Percentiles rank a stretch among this genome's conserved stretches.
phyloP scores from a whole-genome alignment of 1,139 yeast species.

The Geotrichum bryndzae region DNA sequence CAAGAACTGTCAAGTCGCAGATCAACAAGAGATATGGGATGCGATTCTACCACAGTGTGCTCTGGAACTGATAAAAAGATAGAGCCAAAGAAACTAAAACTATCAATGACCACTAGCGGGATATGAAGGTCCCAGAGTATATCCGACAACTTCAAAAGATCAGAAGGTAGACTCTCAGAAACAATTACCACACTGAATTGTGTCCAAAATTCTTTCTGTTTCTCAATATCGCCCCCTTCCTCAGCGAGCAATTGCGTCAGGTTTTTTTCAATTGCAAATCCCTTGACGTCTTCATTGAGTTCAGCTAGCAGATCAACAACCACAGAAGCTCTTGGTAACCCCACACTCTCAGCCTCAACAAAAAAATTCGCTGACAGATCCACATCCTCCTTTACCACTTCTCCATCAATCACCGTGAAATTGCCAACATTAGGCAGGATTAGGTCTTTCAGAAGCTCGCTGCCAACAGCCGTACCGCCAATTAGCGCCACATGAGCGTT shows the following conservation, averaged over 20 bases:
- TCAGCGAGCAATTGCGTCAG: neutral
- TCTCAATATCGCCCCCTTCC: neutral
- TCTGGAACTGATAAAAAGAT: slow-evolving; percentile 50
- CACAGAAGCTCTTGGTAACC: slow-evolving; percentile 39
- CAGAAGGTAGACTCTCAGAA: slow-evolving; percentile 31
- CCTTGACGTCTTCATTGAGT: slow-evolving; percentile 55
- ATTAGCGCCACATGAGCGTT: slow-evolving; percentile 56
- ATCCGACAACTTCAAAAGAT: slow-evolving; percentile 34
- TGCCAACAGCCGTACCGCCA: slow-evolving; percentile 53
- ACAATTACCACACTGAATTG: slow-evolving; percentile 51
- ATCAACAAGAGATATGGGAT: slow-evolving; percentile 60
- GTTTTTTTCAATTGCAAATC: slow-evolving; percentile 32
- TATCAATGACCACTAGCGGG: slow-evolving; percentile 49
- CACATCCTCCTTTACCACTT: slow-evolving; percentile 36
- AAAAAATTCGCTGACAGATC: slow-evolving; percentile 62
- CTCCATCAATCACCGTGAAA: slow-evolving; percentile 53
- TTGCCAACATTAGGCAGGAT: slow-evolving; percentile 74
- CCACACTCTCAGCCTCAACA: slow-evolving; percentile 44
- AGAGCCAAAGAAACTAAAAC: slow-evolving; percentile 66
- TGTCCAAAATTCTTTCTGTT: slow-evolving; percentile 39
- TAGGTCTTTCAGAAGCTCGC: slow-evolving; percentile 72
- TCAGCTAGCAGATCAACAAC: slow-evolving; percentile 45
- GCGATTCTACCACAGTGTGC: slow-evolving; percentile 71
- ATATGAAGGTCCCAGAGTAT: slow-evolving; percentile 43
- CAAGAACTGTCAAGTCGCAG: slow-evolving; percentile 70